Evolutionary conservation across 257 asterid species (phyloP).

Genomic region (Henckelia pumila): DNA sequence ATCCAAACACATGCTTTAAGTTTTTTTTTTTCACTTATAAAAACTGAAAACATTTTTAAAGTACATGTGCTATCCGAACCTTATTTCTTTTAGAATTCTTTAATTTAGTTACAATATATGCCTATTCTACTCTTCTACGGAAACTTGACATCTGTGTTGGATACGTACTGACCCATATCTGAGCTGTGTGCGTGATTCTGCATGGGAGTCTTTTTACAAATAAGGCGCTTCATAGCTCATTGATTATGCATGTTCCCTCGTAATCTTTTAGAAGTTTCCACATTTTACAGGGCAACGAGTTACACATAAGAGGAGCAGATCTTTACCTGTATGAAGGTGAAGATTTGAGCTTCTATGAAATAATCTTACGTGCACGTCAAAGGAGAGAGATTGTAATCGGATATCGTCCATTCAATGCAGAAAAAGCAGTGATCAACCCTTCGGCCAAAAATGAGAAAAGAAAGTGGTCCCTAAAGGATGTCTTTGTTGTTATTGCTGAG

Average conservation of each 20-base stretch:
- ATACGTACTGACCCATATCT: background rate
- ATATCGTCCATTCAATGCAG: constrained; percentile 59
- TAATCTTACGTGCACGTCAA: constrained; percentile 75
- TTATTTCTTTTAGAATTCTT: no score
- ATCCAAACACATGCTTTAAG: no score
- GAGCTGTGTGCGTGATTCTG: no score
- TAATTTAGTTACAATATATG: no score
- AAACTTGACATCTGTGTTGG: no score
- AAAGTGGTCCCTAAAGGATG: constrained; percentile 69
- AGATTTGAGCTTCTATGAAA: constrained; percentile 77
- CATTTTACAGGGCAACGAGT: constrained; percentile 69
- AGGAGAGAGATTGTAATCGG: constrained; percentile 84
- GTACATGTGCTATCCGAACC: no score
- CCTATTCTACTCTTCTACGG: no score
- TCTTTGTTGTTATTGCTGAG: constrained; percentile 77
- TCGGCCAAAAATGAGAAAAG: constrained; percentile 49
- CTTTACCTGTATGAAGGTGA: constrained; percentile 62
- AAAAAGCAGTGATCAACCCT: constrained; percentile 75
- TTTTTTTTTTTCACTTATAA: no score
- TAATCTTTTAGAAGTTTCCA: background rate
- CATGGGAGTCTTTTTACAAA: no score
- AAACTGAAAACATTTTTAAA: no score
- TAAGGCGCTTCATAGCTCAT: no score
- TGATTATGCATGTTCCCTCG: no score
- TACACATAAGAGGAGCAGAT: constrained; percentile 80